Evolutionary conservation across 495 filamentous ascomycete genomes (phyloP).

Genomic region (Glonium stellatum): DNA sequence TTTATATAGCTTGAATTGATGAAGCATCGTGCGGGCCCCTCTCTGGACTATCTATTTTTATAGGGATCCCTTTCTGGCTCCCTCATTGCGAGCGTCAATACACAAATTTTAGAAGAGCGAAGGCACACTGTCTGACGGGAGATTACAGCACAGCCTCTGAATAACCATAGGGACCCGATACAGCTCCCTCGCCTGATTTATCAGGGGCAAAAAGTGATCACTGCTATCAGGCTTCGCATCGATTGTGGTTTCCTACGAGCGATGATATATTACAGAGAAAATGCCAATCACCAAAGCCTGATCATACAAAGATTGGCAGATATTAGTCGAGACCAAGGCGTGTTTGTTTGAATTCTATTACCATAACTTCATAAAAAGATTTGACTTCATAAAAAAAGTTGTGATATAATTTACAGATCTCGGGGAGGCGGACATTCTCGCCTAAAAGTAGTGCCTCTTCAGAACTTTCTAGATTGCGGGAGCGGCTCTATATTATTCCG

Average conservation of each 20-base stretch:
- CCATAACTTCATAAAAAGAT: no score
- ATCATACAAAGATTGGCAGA: background rate
- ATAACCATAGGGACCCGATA: background rate
- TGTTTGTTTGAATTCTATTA: no score
- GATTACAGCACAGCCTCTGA: background rate
- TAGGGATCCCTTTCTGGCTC: background rate
- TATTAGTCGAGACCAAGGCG: background rate
- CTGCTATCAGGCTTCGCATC: background rate
- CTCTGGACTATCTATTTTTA: background rate
- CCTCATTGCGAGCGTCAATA: background rate
- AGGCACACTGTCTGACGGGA: background rate
- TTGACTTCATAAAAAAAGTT: no score
- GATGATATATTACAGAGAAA: no score
- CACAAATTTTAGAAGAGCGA: conserved; percentile 1
- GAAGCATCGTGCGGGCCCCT: background rate
- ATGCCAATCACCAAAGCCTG: no score
- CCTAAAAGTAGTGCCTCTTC: no score
- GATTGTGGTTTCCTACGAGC: background rate
- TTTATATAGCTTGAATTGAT: conserved; percentile 1
- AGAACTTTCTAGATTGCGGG: no score
- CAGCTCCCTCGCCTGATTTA: background rate
- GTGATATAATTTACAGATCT: no score
- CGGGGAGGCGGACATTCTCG: no score
- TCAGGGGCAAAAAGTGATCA: background rate
- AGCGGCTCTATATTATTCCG: no score